A percentile compares a stretch with the other conserved stretches of the same genome.
These are phyloP conservation scores for Nakataea oryzae DNA, from an alignment of 2,329 filamentous ascomycete genomes.

Conservation along the genomic window DNA sequence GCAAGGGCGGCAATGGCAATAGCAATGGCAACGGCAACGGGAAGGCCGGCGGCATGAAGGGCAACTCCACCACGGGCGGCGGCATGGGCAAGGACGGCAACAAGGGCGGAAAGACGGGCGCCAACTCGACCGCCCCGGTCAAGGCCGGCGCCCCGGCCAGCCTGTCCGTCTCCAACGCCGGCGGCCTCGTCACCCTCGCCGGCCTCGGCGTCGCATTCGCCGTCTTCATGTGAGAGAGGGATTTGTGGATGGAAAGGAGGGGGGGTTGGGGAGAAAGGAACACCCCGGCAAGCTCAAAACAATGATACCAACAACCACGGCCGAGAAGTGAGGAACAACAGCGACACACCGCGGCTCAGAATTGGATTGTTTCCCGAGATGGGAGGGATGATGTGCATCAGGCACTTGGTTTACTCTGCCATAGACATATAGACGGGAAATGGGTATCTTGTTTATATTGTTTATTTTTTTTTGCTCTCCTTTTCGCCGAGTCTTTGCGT, in stretches of 20 bases:
- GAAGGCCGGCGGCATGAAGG: neutral
- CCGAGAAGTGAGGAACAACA: neutral
- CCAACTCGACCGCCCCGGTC: neutral
- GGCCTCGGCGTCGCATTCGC: neutral
- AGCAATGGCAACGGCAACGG: neutral
- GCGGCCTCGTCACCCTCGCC: neutral
- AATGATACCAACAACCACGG: neutral
- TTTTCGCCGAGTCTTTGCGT: no score
- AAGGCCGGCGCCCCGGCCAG: neutral
- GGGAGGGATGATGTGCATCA: no score
- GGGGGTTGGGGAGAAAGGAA: neutral
- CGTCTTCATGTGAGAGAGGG: neutral
- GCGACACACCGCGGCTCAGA: no score
- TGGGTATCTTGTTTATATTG: no score
- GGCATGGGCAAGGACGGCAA: neutral
- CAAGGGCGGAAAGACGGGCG: neutral
- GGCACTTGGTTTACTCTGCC: no score
- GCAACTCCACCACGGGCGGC: neutral
- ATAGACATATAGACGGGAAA: no score
- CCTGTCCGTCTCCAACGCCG: neutral
- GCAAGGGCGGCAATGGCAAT: neutral
- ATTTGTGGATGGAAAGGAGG: neutral
- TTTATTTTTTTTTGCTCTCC: no score
- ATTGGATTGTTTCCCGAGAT: no score
- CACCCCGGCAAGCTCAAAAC: neutral